Evolutionary conservation across 768 basidiomycete species (phyloP).

Genomic region (Lactarius sanguifluus): DNA sequence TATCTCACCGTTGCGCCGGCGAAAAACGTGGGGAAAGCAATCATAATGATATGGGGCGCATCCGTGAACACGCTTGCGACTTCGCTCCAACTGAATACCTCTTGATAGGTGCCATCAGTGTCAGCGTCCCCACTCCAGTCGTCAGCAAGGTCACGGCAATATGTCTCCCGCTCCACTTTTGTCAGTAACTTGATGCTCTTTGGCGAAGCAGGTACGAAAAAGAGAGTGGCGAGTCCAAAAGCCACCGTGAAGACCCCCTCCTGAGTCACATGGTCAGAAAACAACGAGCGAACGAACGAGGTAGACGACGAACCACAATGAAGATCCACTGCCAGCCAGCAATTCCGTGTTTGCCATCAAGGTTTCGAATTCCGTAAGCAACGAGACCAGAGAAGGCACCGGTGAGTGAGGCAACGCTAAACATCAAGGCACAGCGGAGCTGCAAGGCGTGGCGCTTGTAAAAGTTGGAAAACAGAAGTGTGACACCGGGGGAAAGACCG

Average conservation of each 20-base stretch:
- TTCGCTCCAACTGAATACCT: conserved; percentile 58
- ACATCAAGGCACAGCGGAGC: conserved; percentile 42
- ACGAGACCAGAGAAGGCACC: conserved; percentile 65
- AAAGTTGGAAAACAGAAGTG: conserved; percentile 33
- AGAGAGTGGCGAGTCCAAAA: conserved; percentile 53
- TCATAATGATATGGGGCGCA: conserved; percentile 52
- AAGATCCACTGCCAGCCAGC: conserved; percentile 70
- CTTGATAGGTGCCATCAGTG: conserved; percentile 41
- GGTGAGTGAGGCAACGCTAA: conserved; percentile 46
- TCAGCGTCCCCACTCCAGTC: conserved; percentile 36
- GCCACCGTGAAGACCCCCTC: conserved; percentile 64
- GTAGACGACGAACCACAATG: conserved; percentile 43
- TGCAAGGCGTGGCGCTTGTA: conserved; percentile 34
- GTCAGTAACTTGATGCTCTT: conserved; percentile 50
- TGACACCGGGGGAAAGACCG: conserved; percentile 47
- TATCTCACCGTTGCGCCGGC: conserved; percentile 41
- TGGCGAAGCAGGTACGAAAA: conserved; percentile 49
- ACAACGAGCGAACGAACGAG: neutral
- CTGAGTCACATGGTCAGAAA: conserved; percentile 22
- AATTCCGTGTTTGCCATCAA: conserved; percentile 52
- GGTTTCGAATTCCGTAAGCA: conserved; percentile 54
- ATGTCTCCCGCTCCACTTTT: conserved; percentile 43
- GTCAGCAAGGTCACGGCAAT: conserved; percentile 39
- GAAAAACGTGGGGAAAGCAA: conserved; percentile 52
- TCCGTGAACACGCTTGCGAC: conserved; percentile 47